A percentile compares a stretch with the other conserved stretches of the same genome.
phyloP scores from a whole-genome alignment of 2,329 filamentous ascomycete genomes.

The Trichoderma cornu-damae region DNA sequence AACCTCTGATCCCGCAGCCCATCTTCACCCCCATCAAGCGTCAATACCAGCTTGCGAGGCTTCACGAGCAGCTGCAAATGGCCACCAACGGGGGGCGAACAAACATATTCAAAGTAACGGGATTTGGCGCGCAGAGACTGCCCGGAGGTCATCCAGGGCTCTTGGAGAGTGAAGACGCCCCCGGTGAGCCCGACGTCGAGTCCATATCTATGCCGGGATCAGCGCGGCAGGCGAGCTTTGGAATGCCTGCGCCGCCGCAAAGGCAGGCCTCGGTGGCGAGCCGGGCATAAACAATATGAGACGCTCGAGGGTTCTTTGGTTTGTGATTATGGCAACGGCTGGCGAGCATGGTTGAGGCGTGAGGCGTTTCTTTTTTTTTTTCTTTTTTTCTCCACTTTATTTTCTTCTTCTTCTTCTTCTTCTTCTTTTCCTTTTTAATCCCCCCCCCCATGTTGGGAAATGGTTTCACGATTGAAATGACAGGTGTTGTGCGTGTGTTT shows the following conservation, averaged over 20 bases:
- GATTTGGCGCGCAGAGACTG: constrained; percentile 51
- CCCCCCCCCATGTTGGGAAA: background rate
- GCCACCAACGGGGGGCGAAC: constrained; percentile 61
- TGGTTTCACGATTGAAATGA: constrained; percentile 2
- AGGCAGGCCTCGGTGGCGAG: constrained; percentile 45
- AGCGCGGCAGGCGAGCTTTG: constrained; percentile 44
- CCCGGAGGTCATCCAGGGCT: constrained; percentile 45
- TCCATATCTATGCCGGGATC: constrained; percentile 35
- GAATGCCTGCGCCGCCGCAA: constrained; percentile 37
- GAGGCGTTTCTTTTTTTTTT: background rate
- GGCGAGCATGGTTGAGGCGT: background rate
- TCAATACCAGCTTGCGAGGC: constrained; percentile 57
- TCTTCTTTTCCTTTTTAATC: background rate
- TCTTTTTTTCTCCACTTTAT: background rate
- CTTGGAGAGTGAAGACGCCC: constrained; percentile 50
- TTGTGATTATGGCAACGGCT: background rate
- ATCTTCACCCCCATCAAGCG: constrained; percentile 57
- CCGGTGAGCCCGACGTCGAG: constrained; percentile 51
- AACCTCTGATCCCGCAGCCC: constrained; percentile 66
- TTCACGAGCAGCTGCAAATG: constrained; percentile 61
- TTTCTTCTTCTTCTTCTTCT: background rate
- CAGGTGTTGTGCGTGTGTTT: background rate
- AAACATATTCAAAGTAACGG: constrained; percentile 59
- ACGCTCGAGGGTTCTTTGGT: background rate
- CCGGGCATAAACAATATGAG: constrained; percentile 36